Evolutionary conservation across 352 stramenopile species (phyloP).

Genomic region (Pythium aristosporum): DNA sequence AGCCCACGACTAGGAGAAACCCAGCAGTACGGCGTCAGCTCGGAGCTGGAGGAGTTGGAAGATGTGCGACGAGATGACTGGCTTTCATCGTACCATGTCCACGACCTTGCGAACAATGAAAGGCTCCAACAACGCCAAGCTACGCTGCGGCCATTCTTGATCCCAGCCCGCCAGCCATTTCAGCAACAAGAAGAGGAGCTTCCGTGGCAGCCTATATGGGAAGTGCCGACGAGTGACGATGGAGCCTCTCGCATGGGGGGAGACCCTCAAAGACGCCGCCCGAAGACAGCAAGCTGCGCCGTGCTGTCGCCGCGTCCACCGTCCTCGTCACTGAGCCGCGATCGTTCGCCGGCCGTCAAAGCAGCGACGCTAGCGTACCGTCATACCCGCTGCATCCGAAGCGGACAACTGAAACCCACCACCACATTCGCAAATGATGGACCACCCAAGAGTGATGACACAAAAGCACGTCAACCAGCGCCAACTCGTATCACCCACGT

Average conservation of each 20-base stretch:
- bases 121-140: neutral
- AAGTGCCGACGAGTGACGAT: conserved; percentile 1
- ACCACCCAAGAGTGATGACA: neutral
- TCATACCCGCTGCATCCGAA: conserved; percentile 7
- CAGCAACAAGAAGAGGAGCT: conserved; percentile 19
- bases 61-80: conserved; percentile 33
- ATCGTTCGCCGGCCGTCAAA: neutral
- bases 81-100: conserved; percentile 41
- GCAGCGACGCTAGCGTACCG: neutral
- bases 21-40: neutral
- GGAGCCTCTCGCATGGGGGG: neutral
- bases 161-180: conserved; percentile 23
- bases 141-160: conserved; percentile 9
- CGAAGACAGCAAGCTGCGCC: neutral
- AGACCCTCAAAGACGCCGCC: neutral
- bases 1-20: neutral
- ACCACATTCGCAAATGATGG: neutral
- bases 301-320: conserved; percentile 2
- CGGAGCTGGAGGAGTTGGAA: neutral
- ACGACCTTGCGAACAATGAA: conserved; percentile 15
- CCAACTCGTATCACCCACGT: neutral
- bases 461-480: neutral
- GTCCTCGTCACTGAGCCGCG: no score
- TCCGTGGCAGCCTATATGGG: conserved; percentile 33
- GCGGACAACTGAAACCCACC: neutral